Conservation (phyloP, 73 alveolate species). For the Tetrahymena elliotti region DNA sequence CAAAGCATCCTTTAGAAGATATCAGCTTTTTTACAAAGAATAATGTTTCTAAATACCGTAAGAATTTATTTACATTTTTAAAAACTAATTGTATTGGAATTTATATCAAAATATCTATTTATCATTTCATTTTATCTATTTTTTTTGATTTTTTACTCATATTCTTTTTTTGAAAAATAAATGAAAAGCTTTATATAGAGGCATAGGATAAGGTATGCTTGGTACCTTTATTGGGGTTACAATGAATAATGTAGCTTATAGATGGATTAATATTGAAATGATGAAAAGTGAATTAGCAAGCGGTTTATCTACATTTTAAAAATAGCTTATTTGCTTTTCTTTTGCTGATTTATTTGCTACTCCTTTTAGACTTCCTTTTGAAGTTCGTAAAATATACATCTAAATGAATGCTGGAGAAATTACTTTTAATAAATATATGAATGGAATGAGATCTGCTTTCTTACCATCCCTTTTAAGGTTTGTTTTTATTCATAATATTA, state of each 20-base stretch:
- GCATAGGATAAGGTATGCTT: not conserved
- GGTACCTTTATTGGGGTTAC: not conserved
- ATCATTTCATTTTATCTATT: not conserved
- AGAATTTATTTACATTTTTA: not conserved
- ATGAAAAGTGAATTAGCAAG: not conserved
- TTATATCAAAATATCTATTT: not conserved
- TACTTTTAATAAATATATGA: not conserved
- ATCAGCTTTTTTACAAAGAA: not conserved
- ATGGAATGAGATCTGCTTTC: not conserved
- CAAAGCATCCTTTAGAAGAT: not conserved
- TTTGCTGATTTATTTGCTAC: not conserved
- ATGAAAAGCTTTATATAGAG: not conserved
- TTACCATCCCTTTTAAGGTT: not conserved
- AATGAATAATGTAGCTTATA: not conserved
- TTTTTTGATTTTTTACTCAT: not conserved
- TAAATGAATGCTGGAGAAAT: not conserved
- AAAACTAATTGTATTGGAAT: not conserved
- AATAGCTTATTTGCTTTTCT: not conserved
- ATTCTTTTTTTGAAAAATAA: not conserved
- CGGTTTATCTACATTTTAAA: not conserved
- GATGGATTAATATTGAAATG: not conserved
- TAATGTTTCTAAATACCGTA: not conserved
- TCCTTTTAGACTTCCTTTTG: not conserved
- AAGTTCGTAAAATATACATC: not conserved
- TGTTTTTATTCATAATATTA: not conserved